Evolutionary conservation across 352 stramenopile species (phyloP).

Genomic region (Phytophthora pluvialis): DNA sequence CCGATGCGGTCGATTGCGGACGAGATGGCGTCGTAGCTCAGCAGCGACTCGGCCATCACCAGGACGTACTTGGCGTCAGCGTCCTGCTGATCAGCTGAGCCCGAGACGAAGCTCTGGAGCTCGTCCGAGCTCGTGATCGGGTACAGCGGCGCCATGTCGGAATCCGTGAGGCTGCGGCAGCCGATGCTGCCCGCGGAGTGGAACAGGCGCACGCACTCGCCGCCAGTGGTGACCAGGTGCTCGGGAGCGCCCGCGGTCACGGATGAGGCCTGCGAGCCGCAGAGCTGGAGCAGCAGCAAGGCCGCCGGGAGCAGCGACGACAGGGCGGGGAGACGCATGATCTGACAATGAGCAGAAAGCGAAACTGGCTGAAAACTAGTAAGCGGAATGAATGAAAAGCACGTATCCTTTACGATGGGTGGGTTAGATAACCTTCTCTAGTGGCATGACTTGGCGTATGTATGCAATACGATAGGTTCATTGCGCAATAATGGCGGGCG

Average conservation of each 20-base stretch:
- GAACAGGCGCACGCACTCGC: constrained; percentile 82
- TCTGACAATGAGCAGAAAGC: constrained; percentile 8
- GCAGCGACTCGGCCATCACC: constrained; percentile 68
- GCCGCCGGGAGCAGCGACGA: constrained; percentile 20
- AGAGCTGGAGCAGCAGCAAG: constrained; percentile 26
- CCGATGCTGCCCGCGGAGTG: constrained; percentile 72
- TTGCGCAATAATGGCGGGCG: constrained; percentile 13
- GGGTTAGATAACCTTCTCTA: not conserved
- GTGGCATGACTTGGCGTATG: not conserved
- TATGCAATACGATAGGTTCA: constrained; percentile 3
- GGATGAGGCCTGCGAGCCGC: constrained; percentile 42
- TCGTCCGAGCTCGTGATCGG: constrained; percentile 52
- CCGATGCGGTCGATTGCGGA: constrained; percentile 45
- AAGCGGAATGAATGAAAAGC: constrained; percentile 1
- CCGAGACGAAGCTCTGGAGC: constrained; percentile 50
- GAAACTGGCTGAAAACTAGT: constrained; percentile 37
- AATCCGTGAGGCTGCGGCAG: constrained; percentile 59
- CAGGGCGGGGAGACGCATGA: constrained; percentile 29
- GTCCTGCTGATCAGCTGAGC: constrained; percentile 29
- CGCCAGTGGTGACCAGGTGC: constrained; percentile 64
- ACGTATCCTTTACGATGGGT: constrained; percentile 3
- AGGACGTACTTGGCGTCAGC: constrained; percentile 58
- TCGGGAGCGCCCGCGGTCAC: constrained; percentile 70
- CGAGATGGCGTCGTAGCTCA: constrained; percentile 46
- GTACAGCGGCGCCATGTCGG: constrained; percentile 65